Conservation (phyloP, 202 grass and related monocot species). For the Dendrocalamus latiflorus region DNA sequence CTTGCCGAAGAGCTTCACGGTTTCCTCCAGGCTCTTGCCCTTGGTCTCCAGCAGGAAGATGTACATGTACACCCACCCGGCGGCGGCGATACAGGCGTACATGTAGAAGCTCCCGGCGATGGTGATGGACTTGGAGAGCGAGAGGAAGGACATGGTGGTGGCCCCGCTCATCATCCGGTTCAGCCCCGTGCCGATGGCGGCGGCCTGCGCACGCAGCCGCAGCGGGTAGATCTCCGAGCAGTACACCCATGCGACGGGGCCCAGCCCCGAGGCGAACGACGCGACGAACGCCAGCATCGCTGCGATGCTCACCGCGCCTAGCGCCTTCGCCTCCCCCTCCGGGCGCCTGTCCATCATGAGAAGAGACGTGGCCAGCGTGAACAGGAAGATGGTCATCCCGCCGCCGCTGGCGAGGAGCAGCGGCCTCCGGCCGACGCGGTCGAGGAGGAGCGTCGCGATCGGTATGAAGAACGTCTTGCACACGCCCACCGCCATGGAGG, state of each 20-base stretch:
- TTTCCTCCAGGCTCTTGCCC: conserved; percentile 86
- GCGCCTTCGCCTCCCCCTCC: conserved; percentile 40
- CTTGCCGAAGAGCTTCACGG: conserved; percentile 69
- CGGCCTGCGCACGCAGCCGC: conserved; percentile 75
- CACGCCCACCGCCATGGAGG: conserved; percentile 69
- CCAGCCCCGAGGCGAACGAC: conserved; percentile 80
- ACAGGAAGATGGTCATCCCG: conserved; percentile 74
- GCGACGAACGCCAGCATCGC: conserved; percentile 73
- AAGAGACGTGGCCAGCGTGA: conserved; percentile 51
- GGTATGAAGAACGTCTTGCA: conserved; percentile 82
- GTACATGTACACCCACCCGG: conserved; percentile 80
- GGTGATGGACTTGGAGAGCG: conserved; percentile 66
- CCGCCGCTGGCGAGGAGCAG: conserved; percentile 51
- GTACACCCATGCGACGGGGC: conserved; percentile 93
- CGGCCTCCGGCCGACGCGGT: conserved; percentile 71
- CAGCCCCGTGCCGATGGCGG: conserved; percentile 62
- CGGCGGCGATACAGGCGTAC: conserved; percentile 58
- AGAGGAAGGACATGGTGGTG: conserved; percentile 86
- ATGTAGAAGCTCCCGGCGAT: conserved; percentile 86
- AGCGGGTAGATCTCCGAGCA: conserved; percentile 98
- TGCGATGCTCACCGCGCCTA: conserved; percentile 61
- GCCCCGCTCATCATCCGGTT: conserved; percentile 75
- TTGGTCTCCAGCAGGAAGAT: conserved; percentile 87
- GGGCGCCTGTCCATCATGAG: conserved; percentile 43
- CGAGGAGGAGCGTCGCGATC: conserved; percentile 64